Base-by-base conservation (phyloP, 257 asterid genomes). In the Vinca minor region DNA sequence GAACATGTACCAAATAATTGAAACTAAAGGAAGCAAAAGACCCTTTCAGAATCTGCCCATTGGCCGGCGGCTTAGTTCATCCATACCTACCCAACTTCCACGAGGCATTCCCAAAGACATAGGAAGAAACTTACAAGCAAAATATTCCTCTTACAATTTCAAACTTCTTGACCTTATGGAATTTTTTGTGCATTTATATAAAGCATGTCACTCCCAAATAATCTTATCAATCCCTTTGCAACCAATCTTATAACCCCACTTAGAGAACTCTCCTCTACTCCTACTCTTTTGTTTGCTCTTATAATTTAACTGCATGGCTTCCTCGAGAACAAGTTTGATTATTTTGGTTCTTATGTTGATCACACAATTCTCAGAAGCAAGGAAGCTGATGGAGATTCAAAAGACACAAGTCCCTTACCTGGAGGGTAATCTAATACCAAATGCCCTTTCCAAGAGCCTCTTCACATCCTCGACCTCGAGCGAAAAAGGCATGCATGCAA, bases 11-110 rank as follows among this genome's bases (percentile, higher is more conserved):
- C 41, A 55, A 52, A 55, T 5, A 5, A 55, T 14, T 28, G 36
- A 15, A 26, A 11, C 38, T 28, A 53, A 53, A 31, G 7, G 20
- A 17, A 2, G 36, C 31, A 53, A 53, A 53, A 26, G 29, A 18
- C 42, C 42, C 29, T 38, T 59, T 23, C 31, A 36, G 47, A 59
- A 35, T 18, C 20, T 59, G 34, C 31, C 48, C 20, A 36, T 21
- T 25, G 52, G 79, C 70, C 77, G 72, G 77, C 82, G 55, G 76
- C 77, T 68, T 68, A 25, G 71, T 76, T 69, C 69, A 72, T 55
- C 29, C 26, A 35, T 66, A 62, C 72, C 68, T 42, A 71, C 61
- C 47, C 68, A 55, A 59, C 70, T 62, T 70, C 60, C 78, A 69
- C 73, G 73, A 56, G 81, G 73, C 71, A 71, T 63, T 62, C 55